Base-by-base conservation (phyloP, 805 yeast species). In the Candida peoriensis region DNA sequence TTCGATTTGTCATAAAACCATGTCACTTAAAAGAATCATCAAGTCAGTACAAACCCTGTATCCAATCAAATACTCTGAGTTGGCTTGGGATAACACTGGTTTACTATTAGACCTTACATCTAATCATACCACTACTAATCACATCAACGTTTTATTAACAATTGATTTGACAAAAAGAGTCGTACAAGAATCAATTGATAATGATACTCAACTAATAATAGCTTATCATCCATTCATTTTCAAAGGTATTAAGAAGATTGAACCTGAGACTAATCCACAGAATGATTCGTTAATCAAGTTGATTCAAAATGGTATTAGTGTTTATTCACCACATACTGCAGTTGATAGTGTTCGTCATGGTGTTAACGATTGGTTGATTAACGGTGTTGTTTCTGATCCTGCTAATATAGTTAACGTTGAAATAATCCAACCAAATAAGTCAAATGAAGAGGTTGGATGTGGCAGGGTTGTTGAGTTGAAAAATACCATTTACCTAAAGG, bases 221-320 rank as follows among this genome's bases (percentile, higher is more conserved):
- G 94, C 97, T 0, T 93, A 93, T 57, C 90, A 93, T 56, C 99
- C 99, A 2, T 89, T 93, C 55, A 86, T 93, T 27, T 93, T 93
- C 70, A 67, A 83, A 17, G 95, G 95, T 1, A 73, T 93, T 59
- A 93, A 89, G 57, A 62, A 76, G 10, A 72, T 93, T 38, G 71
- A 78, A 3, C 61, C 68, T n/a, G 51, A 58, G 2, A 33, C 48
- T 3, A 82, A 87, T 48, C 81, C 96, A 0, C 97, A 93, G 56
- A 97, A 93, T 52, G 61, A 61, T 16, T 83, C 95, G 6, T 64
- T 90, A 35, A 57, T 90, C 25, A 71, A 72, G 36, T 68, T 93
- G 48, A 79, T 87, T 34, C 79, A 78, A 44, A 70, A 78, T 39
- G 83, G 85, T n/a, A 74, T 93, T 37, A 75, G 88, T 32, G 98